Evolutionary conservation across 2,329 filamentous ascomycete species (phyloP).

Genomic region (Fusarium sp.): DNA sequence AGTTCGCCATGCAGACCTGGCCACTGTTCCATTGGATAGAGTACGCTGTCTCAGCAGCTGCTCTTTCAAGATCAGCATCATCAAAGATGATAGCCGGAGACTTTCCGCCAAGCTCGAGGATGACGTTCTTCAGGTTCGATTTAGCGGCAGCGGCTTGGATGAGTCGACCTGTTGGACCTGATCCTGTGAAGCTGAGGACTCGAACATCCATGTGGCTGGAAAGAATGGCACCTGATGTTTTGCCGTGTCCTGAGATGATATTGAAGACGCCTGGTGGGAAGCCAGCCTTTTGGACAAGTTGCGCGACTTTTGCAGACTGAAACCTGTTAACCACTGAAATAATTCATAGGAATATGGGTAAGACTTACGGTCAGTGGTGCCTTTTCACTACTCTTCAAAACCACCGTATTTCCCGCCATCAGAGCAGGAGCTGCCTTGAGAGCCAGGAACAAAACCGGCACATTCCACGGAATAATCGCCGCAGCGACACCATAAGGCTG

Average conservation of each 20-base stretch:
- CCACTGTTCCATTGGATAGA: conserved; percentile 67
- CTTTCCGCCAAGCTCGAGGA: conserved; percentile 78
- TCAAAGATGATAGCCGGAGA: conserved; percentile 73
- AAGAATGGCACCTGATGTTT: conserved; percentile 74
- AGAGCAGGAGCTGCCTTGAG: conserved; percentile 52
- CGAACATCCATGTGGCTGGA: conserved; percentile 76
- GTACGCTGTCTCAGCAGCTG: conserved; percentile 62
- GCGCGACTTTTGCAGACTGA: conserved; percentile 48
- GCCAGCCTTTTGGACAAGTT: conserved; percentile 76
- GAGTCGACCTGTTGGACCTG: conserved; percentile 76
- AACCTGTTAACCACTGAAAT: not conserved
- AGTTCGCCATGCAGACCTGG: conserved; percentile 70
- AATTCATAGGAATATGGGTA: not conserved
- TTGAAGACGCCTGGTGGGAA: conserved; percentile 83
- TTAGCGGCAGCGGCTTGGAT: conserved; percentile 74
- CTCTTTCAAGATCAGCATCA: conserved; percentile 53
- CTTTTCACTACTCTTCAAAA: conserved; percentile 30
- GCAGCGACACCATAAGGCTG: conserved; percentile 65
- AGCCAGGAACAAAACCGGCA: conserved; percentile 59
- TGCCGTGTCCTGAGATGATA: conserved; percentile 76
- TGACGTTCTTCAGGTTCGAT: conserved; percentile 73
- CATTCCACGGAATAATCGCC: conserved; percentile 70
- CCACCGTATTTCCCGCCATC: conserved; percentile 18
- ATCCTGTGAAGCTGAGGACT: conserved; percentile 82
- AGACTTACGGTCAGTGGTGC: conserved; percentile 16